Evolutionary conservation across 495 filamentous ascomycete species (phyloP), one percentile per base, ranked within the genome.

Genomic region (Penicillium desertorum): DNA sequence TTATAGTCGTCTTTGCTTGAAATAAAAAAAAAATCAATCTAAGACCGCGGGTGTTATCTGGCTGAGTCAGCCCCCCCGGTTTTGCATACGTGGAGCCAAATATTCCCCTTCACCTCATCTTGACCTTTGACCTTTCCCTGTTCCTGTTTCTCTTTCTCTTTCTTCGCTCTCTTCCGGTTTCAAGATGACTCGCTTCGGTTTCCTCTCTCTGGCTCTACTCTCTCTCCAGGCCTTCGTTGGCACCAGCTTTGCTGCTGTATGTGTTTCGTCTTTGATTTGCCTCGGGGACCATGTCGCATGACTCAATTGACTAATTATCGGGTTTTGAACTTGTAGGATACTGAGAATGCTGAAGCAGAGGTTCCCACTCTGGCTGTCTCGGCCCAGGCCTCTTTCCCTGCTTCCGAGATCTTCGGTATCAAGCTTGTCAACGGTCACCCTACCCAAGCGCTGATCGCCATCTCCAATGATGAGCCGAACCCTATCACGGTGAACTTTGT

Each of bases 371-470:
- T 96, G 54, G 86, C 88, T 60, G 85, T 96, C 68, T 81, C 85
- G 19, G 81, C 94, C 62, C 78, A 81, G 57, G 86, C 91, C 45
- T 83, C 83, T 54, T 98, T 97, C 83, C 90, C 91, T 43, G 81
- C 89, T 32, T 84, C 89, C 68, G 90, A 94, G 76, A 87, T 96
- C 76, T 96, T 96, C 63, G 94, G 94, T 61, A 84, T 98, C 61
- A 96, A 96, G 82, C 85, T 97, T 53, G 83, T 98, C 77, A 98
- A 98, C 69, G 90, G 91, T 66, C 84, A 87, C 58, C 82, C 91
- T n/a, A 96, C 91, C 50, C 82, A 85, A 70, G 87, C 92, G 6
- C 77, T 95, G 32, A 77, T 98, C 66, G 83, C 87, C 59, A 79
- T 97, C 69, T 81, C 80, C 72, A 98, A 98, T 78, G 79, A 89